Conservation (phyloP, 164 flowering plant genomes). For the Tetrastigma voinierianum region DNA sequence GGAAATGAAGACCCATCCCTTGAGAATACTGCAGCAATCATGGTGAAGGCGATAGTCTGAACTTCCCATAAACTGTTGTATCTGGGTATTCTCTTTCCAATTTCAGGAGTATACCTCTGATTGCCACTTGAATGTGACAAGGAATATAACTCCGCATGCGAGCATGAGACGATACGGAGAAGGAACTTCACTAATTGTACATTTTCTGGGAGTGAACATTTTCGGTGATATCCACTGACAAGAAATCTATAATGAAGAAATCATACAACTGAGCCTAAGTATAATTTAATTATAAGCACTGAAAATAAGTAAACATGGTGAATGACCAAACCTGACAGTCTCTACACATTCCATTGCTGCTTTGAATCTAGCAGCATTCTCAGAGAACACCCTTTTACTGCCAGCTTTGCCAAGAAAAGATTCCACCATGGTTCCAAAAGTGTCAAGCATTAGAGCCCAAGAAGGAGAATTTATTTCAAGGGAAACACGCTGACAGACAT, state of each 20-base stretch:
- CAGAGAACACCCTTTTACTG: constrained; percentile 8
- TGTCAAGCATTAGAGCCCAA: constrained; percentile 49
- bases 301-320: background rate
- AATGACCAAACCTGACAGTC: constrained; percentile 50
- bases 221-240: constrained; percentile 26
- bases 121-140: constrained; percentile 26
- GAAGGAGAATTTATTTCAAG: constrained; percentile 51
- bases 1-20: constrained; percentile 58
- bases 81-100: constrained; percentile 22
- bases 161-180: constrained; percentile 40
- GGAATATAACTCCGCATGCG: constrained; percentile 31
- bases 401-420: constrained; percentile 29
- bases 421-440: constrained; percentile 37
- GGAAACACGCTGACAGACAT: constrained; percentile 33
- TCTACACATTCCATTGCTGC: constrained; percentile 47
- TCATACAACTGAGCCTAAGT: background rate
- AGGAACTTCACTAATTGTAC: constrained; percentile 51
- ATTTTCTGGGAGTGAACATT: constrained; percentile 36
- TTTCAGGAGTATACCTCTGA: constrained; percentile 21
- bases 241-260: constrained; percentile 29
- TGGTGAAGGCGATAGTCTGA: constrained; percentile 46
- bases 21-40: constrained; percentile 66
- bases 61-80: constrained; percentile 51
- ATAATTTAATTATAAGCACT: background rate
- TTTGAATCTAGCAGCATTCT: constrained; percentile 24